Percentiles rank a stretch among this genome's conserved stretches.
These are phyloP conservation scores for Hyparrhenia diplandra DNA, from an alignment of 176 grass and related monocot genomes.

Conservation along the genomic window DNA sequence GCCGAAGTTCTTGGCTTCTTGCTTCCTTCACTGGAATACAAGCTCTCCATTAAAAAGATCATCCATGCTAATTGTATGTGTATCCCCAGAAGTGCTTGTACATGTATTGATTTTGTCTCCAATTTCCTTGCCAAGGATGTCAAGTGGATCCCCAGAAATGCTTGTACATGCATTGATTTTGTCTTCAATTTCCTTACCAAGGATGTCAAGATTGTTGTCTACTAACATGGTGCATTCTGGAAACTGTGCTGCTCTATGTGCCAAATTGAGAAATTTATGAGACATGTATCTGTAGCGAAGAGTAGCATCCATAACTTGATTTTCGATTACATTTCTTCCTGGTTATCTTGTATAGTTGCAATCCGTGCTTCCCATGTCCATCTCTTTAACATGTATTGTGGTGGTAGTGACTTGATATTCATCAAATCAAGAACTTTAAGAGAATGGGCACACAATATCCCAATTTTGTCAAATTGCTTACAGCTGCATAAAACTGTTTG, in stretches of 20 bases:
- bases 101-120: constrained; percentile 3
- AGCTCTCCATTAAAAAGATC: neutral
- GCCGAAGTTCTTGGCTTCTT: neutral
- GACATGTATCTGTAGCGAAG: neutral
- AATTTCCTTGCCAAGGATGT: neutral
- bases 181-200: constrained; percentile 1
- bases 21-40: neutral
- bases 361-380: constrained; percentile 12
- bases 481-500: neutral
- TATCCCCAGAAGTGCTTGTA: neutral
- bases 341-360: neutral
- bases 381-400: neutral
- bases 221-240: constrained; percentile 6
- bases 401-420: neutral
- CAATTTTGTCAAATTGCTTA: neutral
- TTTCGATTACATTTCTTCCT: neutral
- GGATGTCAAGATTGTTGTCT: neutral
- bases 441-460: constrained; percentile 16
- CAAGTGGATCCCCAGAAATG: neutral
- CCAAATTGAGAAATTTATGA: neutral
- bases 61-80: neutral
- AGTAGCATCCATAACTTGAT: neutral
- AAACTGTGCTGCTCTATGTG: neutral
- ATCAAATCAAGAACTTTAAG: constrained; percentile 15
- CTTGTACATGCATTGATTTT: neutral